phyloP scores from a whole-genome alignment of 257 asterid genomes.

The Verbascum thapsus region DNA sequence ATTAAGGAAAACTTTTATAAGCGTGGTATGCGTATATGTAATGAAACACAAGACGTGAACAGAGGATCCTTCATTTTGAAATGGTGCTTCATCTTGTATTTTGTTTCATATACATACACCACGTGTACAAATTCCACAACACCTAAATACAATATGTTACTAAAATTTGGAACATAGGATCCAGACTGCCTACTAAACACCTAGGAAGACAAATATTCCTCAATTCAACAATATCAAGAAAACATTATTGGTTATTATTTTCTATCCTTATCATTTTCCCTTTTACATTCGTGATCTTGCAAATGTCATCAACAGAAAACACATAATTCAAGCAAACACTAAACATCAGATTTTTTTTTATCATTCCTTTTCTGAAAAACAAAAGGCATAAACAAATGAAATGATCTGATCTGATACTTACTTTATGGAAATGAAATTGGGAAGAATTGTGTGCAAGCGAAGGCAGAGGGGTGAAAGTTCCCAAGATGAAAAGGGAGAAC shows the following conservation, averaged over 20 bases:
- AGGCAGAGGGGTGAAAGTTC: conserved; percentile 62
- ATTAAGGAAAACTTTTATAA: too few species aligned
- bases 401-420: conserved; percentile 22
- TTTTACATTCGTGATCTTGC: conserved; percentile 20
- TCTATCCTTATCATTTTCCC: too few species aligned
- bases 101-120: too few species aligned
- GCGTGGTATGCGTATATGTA: too few species aligned
- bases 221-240: conserved; percentile 8
- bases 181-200: not conserved
- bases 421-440: conserved; percentile 37
- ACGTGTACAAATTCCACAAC: too few species aligned
- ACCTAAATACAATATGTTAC: too few species aligned
- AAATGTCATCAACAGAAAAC: not conserved
- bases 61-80: too few species aligned
- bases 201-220: not conserved
- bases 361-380: conserved; percentile 15
- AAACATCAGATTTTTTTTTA: not conserved
- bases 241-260: too few species aligned
- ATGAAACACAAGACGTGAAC: too few species aligned
- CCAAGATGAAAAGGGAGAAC: conserved; percentile 46
- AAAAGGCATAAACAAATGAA: not conserved
- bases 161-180: too few species aligned
- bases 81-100: too few species aligned
- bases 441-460: conserved; percentile 43
- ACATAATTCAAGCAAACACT: conserved; percentile 18